Base-by-base conservation (phyloP, 2,329 filamentous ascomycete genomes). In the Colletotrichum sp. region DNA sequence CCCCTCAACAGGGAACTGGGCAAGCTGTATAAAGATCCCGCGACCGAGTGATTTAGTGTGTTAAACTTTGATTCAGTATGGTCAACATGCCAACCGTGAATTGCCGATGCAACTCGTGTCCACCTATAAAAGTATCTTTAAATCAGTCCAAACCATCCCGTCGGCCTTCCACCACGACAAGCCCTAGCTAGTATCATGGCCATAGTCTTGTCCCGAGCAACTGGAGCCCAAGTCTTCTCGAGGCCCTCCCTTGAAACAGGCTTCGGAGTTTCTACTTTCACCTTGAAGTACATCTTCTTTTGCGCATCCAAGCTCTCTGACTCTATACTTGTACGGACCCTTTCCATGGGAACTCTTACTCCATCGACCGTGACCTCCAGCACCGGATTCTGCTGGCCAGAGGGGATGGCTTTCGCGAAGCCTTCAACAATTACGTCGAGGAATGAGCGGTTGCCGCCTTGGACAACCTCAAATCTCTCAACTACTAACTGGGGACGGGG, bases 151-250 rank as follows among this genome's bases (percentile, higher is more conserved):
- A 28, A 6, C 32, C 32, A 64, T 14, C 61, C 34, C 1, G 61
- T 64, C 7, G 61, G 61, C n/a, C 2, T 43, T 1, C 32, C 21
- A 21, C 16, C n/a, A 24, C 1, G 32, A 7, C n/a, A 32, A 6
- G 7, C 3, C 7, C 34, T 64, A 6, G 34, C 61, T 6, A 64
- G 8, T 3, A 64, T 3, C 2, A 64, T 8, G 4, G 10, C 12
- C 61, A 64, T 64, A 39, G 13, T 64, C 12, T 64, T 64, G 1
- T 64, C 61, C n/a, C 61, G 61, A 39, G 21, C 61, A 36, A 64
- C 61, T 2, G 61, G 61, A 0, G 61, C 61, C 61, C 61, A 39
- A 16, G 61, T 64, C 21, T 64, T 36, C 0, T 64, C 61, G 13
- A 64, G 32, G 2, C 34, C 61, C 13, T 43, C 21, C 13, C 34